Base-by-base conservation (phyloP, 768 basidiomycete species). In the Pleurotus cornucopiae region DNA sequence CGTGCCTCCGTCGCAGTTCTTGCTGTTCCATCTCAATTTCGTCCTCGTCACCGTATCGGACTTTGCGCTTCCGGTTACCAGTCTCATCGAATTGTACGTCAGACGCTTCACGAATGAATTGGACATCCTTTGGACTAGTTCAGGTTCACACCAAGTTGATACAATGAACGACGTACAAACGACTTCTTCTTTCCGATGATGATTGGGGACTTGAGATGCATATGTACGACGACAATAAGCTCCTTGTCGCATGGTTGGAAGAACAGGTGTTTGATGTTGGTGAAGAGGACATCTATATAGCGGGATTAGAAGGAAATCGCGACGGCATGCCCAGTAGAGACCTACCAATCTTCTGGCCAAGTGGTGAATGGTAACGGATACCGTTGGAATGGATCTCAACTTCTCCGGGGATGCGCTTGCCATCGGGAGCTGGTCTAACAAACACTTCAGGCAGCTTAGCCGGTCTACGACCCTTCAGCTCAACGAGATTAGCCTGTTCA, bases 151-250 rank as follows among this genome's bases (percentile, higher is more conserved):
- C 34, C 30, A 18, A 53, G 47, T 25, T 41, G 38, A 49, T 41
- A 57, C 44, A 21, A 18, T 44, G 5, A 51, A 43, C 2, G 5
- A 76, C 86, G 49, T 64, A 94, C 93, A 64, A 91, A 92, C 18
- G 97, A 86, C 71, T 98, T 99, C 75, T 94, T 97, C 78, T 98
- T 98, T 59, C 97, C 96, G 62, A 99, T 91, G 82, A 98, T 96
- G 69, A 99, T 98, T 0, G 97, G 97, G 0, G 93, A 83, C 71
- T 84, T 97, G 49, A 99, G 79, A 68, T 98, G 91, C 49, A 97
- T 72, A 68, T 99, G 97, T 30, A 97, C 84, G 59, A 99, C 88
- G 55, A 97, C 95, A 53, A 98, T 79, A 16, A 98, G 76, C 69
- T 99, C 97, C 61, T 92, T 86, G 61, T 99, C 97, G 64, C 96